These are phyloP conservation scores for Carex cristatella DNA, from an alignment of 176 grass and related monocot species.

Conservation along the genomic window DNA sequence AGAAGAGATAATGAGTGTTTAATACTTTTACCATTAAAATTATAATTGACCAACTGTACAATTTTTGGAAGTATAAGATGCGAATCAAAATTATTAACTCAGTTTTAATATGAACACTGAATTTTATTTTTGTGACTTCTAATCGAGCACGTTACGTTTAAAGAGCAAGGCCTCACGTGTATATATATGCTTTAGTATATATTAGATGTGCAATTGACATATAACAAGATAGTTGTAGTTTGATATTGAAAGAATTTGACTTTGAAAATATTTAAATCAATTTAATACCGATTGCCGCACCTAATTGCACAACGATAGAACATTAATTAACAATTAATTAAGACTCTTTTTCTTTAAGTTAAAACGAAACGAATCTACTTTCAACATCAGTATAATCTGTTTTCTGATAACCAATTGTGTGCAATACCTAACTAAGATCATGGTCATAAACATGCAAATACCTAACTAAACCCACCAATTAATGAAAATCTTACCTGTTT, in stretches of 20 bases:
- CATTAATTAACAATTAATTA: background rate
- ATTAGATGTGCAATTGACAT: background rate
- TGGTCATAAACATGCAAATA: background rate
- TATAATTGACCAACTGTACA: background rate
- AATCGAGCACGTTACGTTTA: background rate
- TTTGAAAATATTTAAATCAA: background rate
- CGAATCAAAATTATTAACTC: no score
- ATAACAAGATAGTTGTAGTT: background rate
- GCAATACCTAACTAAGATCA: conserved; percentile 1
- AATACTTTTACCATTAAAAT: background rate
- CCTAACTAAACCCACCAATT: conserved; percentile 7
- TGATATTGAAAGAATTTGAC: conserved; percentile 1
- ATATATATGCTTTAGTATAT: background rate
- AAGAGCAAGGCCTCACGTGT: background rate
- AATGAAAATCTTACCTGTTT: background rate
- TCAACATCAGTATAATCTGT: background rate
- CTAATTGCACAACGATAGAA: no score
- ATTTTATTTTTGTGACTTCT: no score
- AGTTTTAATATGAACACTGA: no score
- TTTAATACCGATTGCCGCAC: background rate
- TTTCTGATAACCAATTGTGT: background rate
- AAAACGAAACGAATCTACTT: background rate
- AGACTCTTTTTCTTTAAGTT: conserved; percentile 1
- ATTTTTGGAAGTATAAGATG: no score
- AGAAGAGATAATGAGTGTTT: background rate